Base-by-base conservation (phyloP, 345 rosid species). In the Odontarrhena argentea region DNA sequence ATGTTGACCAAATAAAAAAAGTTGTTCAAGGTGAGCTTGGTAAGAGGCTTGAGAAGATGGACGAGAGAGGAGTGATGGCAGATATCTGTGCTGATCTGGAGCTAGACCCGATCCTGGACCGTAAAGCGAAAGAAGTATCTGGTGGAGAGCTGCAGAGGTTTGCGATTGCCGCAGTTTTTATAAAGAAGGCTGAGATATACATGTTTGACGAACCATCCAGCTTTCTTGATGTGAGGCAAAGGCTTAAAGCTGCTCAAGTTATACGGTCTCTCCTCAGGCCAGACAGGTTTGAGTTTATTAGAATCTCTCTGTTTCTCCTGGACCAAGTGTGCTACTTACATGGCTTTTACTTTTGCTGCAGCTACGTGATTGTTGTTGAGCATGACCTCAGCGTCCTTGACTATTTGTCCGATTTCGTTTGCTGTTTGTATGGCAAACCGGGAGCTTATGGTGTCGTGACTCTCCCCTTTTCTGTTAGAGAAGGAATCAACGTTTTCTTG, bases 151-250 rank as follows among this genome's bases (percentile, higher is more conserved):
- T 91, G 22, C 93, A 88, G 83, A 80, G 93, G 46, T 91, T 91
- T 81, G 93, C 93, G 40, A 88, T 91, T 69, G 96, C 93, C 5
- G 93, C 85, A 67, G 91, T 85, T 74, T 87, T 87, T 15, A 62
- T 91, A 69, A 92, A 86, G 75, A 88, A 80, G 77, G 97, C 96
- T 12, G 96, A 88, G 72, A 88, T 88, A 62, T 91, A 86, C 67
- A 88, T 88, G 93, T 91, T 91, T 75, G 97, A 91, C 71, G 93
- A 91, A 63, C 97, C 97, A 58, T 91, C 97, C 30, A 91, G 96
- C 75, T 88, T 85, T 77, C 93, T 91, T 45, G 97, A 88, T 82
- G 97, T 88, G 59, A 88, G 83, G 59, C 97, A 91, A 79, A 84
- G 96, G 83, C 87, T 91, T 48, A 91, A 88, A 77, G 96, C 96